phyloP scores from a whole-genome alignment of 495 filamentous ascomycete species.

The Trichoderma orchidacearum region DNA sequence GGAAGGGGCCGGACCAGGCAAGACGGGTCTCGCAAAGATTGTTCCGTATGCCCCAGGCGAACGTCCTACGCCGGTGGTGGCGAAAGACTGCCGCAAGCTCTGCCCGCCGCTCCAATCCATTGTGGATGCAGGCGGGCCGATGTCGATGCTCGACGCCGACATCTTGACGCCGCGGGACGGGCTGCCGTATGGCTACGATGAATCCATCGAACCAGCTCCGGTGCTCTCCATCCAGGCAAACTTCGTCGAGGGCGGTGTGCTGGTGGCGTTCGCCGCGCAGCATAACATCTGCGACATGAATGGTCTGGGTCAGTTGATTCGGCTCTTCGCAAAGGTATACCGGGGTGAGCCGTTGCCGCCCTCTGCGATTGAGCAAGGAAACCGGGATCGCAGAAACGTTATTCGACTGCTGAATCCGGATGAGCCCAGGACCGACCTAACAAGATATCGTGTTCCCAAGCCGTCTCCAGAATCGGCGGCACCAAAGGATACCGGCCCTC shows the following conservation, averaged over 20 bases:
- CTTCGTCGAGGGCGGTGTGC: constrained; percentile 34
- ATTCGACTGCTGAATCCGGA: constrained; percentile 26
- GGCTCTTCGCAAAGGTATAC: constrained; percentile 39
- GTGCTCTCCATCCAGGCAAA: constrained; percentile 39
- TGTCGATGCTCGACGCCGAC: constrained; percentile 39
- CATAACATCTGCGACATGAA: constrained; percentile 41
- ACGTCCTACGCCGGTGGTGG: background rate
- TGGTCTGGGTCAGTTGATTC: constrained; percentile 36
- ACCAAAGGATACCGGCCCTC: too few species aligned
- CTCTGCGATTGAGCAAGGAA: constrained; percentile 31
- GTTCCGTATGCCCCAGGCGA: constrained; percentile 1
- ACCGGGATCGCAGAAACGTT: constrained; percentile 23
- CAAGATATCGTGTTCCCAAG: constrained; percentile 10
- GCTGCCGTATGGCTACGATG: constrained; percentile 11
- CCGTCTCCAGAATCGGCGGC: constrained; percentile 7
- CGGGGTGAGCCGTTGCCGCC: constrained; percentile 25
- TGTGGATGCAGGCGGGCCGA: constrained; percentile 11
- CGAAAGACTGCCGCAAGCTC: constrained; percentile 3
- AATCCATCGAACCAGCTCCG: constrained; percentile 14
- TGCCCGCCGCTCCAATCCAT: background rate
- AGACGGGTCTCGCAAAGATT: background rate
- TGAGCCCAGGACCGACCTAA: constrained; percentile 16
- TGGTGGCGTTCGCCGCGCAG: constrained; percentile 33
- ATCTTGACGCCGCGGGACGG: constrained; percentile 34
- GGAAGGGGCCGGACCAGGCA: constrained; percentile 1